A percentile compares a stretch with the other conserved stretches of the same genome.
These are phyloP conservation scores for Saccharomycopsis olivae DNA, from an alignment of 805 yeast species.

Conservation along the genomic window DNA sequence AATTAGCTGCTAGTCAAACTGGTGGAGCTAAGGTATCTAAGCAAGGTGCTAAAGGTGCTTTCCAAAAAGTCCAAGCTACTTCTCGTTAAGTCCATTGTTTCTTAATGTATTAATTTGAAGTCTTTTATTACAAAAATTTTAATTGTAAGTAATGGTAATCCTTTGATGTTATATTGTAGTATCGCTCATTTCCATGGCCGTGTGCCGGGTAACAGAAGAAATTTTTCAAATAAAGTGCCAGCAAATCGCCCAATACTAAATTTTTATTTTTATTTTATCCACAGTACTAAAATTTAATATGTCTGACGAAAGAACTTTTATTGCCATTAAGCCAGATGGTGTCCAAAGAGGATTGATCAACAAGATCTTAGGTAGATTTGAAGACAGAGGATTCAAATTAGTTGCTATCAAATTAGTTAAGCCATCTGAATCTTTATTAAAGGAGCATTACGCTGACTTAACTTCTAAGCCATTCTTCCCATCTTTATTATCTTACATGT, in stretches of 20 bases:
- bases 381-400: conserved; percentile 94
- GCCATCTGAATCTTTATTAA: conserved; percentile 80
- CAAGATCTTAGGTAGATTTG: conserved; percentile 85
- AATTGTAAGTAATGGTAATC: no score
- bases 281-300: conserved; percentile 11
- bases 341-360: conserved; percentile 97
- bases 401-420: conserved; percentile 88
- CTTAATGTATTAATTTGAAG: no score
- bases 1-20: conserved; percentile 50
- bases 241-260: no score
- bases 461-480: conserved; percentile 97
- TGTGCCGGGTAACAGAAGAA: no score
- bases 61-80: conserved; percentile 93
- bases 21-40: conserved; percentile 75
- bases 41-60: conserved; percentile 97
- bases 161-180: no score
- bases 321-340: conserved; percentile 97
- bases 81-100: conserved; percentile 71
- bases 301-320: conserved; percentile 69
- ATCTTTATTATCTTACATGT: conserved; percentile 90
- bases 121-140: not conserved
- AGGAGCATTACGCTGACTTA: conserved; percentile 93
- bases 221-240: no score
- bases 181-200: no score
- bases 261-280: no score